Evolutionary conservation across 768 basidiomycete genomes (phyloP).

Genomic region (Cyathus striatus): DNA sequence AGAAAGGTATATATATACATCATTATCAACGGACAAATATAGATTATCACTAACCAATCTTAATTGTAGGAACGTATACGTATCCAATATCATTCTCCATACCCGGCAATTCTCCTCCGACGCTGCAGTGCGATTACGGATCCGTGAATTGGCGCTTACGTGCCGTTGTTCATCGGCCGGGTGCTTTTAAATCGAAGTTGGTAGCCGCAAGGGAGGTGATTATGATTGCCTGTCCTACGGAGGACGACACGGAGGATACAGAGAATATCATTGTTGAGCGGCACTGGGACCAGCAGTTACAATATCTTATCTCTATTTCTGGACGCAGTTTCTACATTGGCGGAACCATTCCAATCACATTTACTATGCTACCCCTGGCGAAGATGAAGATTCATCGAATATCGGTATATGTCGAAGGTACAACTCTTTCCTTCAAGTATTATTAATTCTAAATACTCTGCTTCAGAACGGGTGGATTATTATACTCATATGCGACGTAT

Average conservation of each 20-base stretch:
- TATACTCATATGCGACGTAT: constrained; percentile 63
- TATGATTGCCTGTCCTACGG: constrained; percentile 70
- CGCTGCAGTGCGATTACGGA: constrained; percentile 70
- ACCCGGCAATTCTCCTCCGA: constrained; percentile 74
- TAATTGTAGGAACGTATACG: constrained; percentile 70
- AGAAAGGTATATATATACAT: constrained; percentile 64
- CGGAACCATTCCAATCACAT: constrained; percentile 69
- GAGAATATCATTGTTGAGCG: constrained; percentile 80
- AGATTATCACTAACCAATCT: no score
- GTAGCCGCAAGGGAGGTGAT: constrained; percentile 65
- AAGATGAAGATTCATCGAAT: constrained; percentile 81
- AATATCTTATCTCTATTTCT: constrained; percentile 72
- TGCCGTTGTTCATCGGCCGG: constrained; percentile 80
- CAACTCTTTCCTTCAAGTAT: constrained; percentile 9
- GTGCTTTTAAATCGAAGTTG: constrained; percentile 72
- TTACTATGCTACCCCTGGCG: constrained; percentile 78
- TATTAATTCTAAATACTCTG: neutral
- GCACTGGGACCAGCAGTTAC: constrained; percentile 86
- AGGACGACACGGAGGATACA: constrained; percentile 82
- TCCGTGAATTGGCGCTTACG: constrained; percentile 75
- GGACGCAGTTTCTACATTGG: constrained; percentile 81
- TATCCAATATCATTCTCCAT: constrained; percentile 92
- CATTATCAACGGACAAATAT: no score
- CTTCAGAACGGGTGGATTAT: constrained; percentile 76
- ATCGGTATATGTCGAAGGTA: constrained; percentile 77